A percentile compares a stretch with the other conserved stretches of the same genome.
Evolutionary conservation across 2,329 filamentous ascomycete species (phyloP).

Genomic region (Colletotrichum musicola): DNA sequence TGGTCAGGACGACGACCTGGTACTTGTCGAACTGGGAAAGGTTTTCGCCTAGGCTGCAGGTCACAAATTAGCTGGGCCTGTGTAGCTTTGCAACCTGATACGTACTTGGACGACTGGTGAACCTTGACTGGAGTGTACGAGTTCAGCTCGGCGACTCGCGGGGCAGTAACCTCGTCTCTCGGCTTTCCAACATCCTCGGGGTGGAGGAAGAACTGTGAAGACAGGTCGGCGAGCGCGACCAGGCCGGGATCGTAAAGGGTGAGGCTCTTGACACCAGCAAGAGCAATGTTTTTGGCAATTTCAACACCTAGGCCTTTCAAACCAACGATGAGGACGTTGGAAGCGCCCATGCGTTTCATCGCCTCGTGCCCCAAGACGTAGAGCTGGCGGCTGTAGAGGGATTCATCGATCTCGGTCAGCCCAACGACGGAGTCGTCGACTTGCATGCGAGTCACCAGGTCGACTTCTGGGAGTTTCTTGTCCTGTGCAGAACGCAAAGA

Average conservation of each 20-base stretch:
- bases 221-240: constrained; percentile 87
- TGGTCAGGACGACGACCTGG: constrained; percentile 92
- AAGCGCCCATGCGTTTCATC: constrained; percentile 99
- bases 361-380: constrained; percentile 81
- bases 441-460: constrained; percentile 74
- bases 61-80: background rate
- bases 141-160: constrained; percentile 93
- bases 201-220: constrained; percentile 96
- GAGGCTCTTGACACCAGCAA: constrained; percentile 97
- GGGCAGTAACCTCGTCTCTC: constrained; percentile 86
- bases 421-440: constrained; percentile 71
- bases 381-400: constrained; percentile 80
- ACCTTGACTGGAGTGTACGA: constrained; percentile 93
- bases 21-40: constrained; percentile 88
- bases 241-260: constrained; percentile 92
- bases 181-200: constrained; percentile 91
- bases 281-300: constrained; percentile 98
- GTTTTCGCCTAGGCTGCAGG: constrained; percentile 76
- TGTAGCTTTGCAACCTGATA: background rate
- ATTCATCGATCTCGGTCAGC: constrained; percentile 75
- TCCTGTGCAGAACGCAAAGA: constrained; percentile 51
- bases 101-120: constrained; percentile 71
- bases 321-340: constrained; percentile 92
- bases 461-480: constrained; percentile 68
- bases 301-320: constrained; percentile 96